phyloP scores from a whole-genome alignment of 495 filamentous ascomycete genomes.

The Diplogelasinospora grovesii region DNA sequence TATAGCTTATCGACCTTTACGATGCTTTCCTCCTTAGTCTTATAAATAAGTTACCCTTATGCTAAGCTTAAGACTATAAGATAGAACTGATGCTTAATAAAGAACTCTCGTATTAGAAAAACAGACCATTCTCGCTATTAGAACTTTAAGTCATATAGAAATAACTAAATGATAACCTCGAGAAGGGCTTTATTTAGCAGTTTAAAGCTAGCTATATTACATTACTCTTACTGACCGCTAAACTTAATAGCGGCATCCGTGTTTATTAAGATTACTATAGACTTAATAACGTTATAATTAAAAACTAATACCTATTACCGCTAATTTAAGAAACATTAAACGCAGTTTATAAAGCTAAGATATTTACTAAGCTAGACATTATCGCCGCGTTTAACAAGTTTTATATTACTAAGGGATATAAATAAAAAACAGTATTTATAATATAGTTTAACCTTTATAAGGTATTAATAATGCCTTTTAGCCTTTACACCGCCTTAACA shows the following conservation, averaged over 20 bases:
- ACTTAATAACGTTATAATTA: background rate
- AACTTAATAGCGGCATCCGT: background rate
- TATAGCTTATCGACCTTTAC: too few relatives aligned
- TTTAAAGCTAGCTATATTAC: too few relatives aligned
- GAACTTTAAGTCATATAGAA: background rate
- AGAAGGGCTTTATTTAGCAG: slow-evolving; percentile 4
- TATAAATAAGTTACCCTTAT: too few relatives aligned
- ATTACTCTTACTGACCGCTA: too few relatives aligned
- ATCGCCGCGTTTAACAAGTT: background rate
- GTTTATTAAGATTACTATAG: background rate
- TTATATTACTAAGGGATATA: background rate
- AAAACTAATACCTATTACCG: background rate
- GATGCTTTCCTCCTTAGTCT: too few relatives aligned
- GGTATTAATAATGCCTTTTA: background rate
- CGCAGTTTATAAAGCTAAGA: background rate
- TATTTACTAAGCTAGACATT: background rate
- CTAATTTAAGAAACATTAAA: background rate
- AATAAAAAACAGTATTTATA: too few relatives aligned
- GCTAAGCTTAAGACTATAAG: too few relatives aligned
- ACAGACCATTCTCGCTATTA: background rate
- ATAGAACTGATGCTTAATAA: too few relatives aligned
- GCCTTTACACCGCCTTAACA: background rate
- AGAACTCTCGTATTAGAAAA: too few relatives aligned
- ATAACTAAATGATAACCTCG: background rate
- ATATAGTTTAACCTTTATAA: too few relatives aligned